Evolutionary conservation across 2,329 filamentous ascomycete species (phyloP), one percentile per base, ranked within the genome.

Genomic region (Penicillium sp.): DNA sequence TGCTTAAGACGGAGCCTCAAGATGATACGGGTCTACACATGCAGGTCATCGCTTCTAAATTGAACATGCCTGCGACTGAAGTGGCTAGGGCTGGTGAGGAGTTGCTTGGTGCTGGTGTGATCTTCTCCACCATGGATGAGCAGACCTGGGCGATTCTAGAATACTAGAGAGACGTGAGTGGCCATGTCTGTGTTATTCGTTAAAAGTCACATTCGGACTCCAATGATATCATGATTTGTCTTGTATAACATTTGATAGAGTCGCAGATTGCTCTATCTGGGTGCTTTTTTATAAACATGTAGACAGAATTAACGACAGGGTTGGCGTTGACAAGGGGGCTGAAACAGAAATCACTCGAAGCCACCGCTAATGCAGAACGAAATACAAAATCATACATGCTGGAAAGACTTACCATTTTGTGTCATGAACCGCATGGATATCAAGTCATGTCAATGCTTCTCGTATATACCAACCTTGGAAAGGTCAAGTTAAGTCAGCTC

Each of bases 101-200:
- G 70, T 70, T 98, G 63, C 69, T 88, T 38, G 75, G 75, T 2
- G 72, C 80, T 48, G 88, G 89, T 28, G 65, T 88, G 60, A 87
- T 95, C 57, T 98, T 88, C 72, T 88, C 88, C 26, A 98, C 94
- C 9, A 79, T 95, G 49, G 89, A 97, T 70, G 91, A 97, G 63
- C 79, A 87, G 69, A 97, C 91, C 1, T 97, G 87, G 84, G 88
- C 88, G 38, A 75, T 95, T 55, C 74, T 96, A 53, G 87, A 94
- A 29, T 59, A 59, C 43, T 58, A 57, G 37, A 48, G 31, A 15
- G 28, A 31, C 17, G 28, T 37, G 44, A 19, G 22, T 24, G 17
- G 52, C 80, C 24, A 33, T 40, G 22, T 44, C 21, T 49, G 28
- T 77, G 38, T 44, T 40, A 9, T 24, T 49, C 22, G 10, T 47